Conservation (phyloP, 75 land plant genomes). For the Pinus albicaulis region DNA sequence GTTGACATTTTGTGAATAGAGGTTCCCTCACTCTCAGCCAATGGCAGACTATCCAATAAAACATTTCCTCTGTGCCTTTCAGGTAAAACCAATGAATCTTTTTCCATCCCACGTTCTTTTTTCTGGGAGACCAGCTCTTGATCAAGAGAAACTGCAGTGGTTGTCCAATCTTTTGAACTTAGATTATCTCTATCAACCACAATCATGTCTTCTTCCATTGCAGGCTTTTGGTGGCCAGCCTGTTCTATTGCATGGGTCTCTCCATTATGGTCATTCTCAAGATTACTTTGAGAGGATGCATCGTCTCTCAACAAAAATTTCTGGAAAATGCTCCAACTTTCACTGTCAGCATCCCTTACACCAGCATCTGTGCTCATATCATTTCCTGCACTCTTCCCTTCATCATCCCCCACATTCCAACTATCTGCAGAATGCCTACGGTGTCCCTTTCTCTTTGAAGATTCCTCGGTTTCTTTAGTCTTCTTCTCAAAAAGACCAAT, state of each 20-base stretch:
- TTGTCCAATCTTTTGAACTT: not conserved
- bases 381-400: constrained; percentile 9
- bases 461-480: constrained; percentile 22
- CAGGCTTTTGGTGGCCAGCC: not conserved
- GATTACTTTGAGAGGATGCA: not conserved
- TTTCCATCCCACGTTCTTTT: not conserved
- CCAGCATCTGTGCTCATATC: constrained; percentile 30
- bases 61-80: not conserved
- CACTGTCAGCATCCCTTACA: constrained; percentile 24
- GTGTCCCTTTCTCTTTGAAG: constrained; percentile 27
- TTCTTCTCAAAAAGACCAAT: constrained; percentile 24
- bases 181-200: not conserved
- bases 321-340: constrained; percentile 9
- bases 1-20: not conserved
- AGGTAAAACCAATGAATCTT: constrained; percentile 9
- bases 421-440: constrained; percentile 16
- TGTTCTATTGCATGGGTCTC: not conserved
- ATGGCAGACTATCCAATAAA: not conserved
- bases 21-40: constrained; percentile 3
- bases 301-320: constrained; percentile 5
- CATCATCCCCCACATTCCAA: constrained; percentile 19
- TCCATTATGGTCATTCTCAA: not conserved
- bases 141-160: not conserved
- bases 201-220: constrained; percentile 3
- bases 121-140: constrained; percentile 7